A percentile compares a stretch with the other conserved stretches of the same genome.
Conservation (phyloP, 306 rosid genomes). For the Canavalia ensiformis region DNA sequence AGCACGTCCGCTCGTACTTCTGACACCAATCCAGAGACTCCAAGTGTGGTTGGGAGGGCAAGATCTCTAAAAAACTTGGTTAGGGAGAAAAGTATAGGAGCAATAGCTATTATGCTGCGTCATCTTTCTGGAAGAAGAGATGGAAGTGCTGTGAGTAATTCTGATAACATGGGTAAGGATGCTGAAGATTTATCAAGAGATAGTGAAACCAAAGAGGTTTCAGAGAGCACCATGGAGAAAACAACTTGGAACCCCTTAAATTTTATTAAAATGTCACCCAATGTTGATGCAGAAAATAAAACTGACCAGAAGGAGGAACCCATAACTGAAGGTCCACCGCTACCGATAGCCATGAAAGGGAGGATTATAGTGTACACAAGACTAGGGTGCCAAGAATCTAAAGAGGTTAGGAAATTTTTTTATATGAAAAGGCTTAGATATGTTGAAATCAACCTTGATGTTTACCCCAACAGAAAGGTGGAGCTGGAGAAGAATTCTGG, state of each 20-base stretch:
- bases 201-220: constrained; percentile 48
- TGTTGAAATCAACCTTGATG: constrained; percentile 77
- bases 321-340: constrained; percentile 46
- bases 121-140: constrained; percentile 69
- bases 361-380: constrained; percentile 76
- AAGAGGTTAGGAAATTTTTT: constrained; percentile 66
- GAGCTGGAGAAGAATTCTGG: constrained; percentile 76
- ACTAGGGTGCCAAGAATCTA: constrained; percentile 74
- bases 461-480: constrained; percentile 72
- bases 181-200: constrained; percentile 53
- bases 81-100: constrained; percentile 66
- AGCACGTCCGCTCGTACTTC: constrained; percentile 50
- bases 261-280: constrained; percentile 58
- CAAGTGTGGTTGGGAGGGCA: constrained; percentile 66
- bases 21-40: constrained; percentile 57
- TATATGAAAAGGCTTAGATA: constrained; percentile 71
- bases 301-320: constrained; percentile 55
- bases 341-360: constrained; percentile 67
- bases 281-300: constrained; percentile 52
- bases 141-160: constrained; percentile 38
- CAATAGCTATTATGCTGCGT: constrained; percentile 66
- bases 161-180: constrained; percentile 45
- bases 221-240: constrained; percentile 59
- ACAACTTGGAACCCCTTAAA: constrained; percentile 67
- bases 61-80: constrained; percentile 75